A percentile compares a stretch with the other conserved stretches of the same genome.
phyloP scores from a whole-genome alignment of 2,329 filamentous ascomycete genomes.

The Colletotrichum sp. region DNA sequence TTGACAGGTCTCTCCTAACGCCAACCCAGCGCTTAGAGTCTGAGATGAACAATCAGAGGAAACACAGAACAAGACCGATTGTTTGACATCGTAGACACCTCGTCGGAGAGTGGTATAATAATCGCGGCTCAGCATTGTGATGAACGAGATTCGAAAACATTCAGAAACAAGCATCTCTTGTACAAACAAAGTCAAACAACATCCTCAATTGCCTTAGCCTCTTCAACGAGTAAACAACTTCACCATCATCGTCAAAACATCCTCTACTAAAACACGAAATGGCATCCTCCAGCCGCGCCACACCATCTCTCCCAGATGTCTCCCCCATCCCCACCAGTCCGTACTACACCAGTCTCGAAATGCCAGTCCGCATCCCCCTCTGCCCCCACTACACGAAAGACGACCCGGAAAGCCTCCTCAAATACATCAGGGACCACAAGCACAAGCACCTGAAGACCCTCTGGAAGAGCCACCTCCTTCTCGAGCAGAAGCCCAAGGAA shows the following conservation, averaged over 20 bases:
- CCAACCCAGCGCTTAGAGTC: neutral
- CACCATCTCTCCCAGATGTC: neutral
- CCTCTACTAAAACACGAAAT: neutral
- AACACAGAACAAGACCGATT: neutral
- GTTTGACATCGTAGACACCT: neutral
- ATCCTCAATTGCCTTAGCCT: neutral
- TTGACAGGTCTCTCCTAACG: neutral
- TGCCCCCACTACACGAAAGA: neutral
- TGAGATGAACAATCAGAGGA: neutral
- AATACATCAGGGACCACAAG: neutral
- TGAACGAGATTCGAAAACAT: neutral
- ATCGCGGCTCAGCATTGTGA: neutral
- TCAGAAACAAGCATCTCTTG: neutral
- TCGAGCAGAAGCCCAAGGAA: neutral
- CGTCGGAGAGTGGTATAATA: neutral
- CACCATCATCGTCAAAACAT: neutral
- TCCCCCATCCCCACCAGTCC: accelerated
- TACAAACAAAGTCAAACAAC: neutral
- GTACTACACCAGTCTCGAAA: neutral
- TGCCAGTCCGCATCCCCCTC: neutral
- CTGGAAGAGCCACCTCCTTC: neutral
- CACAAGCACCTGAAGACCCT: neutral
- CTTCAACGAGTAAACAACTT: too few relatives aligned
- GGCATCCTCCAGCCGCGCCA: neutral
- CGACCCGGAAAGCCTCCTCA: neutral